Conservation (phyloP, 495 filamentous ascomycete species). For the Melanomma pulvis-pyrius region DNA sequence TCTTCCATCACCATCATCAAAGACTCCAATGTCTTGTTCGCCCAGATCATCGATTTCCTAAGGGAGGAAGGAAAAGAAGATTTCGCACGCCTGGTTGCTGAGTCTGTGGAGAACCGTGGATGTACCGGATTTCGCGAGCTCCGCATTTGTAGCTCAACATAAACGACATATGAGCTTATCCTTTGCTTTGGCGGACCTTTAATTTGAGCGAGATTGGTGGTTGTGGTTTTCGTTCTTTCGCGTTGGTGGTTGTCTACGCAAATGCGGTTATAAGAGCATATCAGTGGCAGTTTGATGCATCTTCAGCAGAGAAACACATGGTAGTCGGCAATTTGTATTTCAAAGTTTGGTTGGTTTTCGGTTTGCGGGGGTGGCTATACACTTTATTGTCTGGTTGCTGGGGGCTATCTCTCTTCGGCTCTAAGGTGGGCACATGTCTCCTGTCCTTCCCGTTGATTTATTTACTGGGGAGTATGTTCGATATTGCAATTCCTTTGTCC, state of each 20-base stretch:
- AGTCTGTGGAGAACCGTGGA: neutral
- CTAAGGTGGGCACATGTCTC: too few species aligned
- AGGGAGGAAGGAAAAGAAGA: neutral
- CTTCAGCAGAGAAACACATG: too few species aligned
- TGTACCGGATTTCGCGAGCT: neutral
- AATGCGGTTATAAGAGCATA: neutral
- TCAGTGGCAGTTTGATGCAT: neutral
- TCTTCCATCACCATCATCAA: neutral
- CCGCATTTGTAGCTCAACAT: too few species aligned
- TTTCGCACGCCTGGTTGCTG: neutral
- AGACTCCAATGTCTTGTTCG: neutral
- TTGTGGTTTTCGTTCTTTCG: neutral
- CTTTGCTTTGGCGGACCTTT: neutral
- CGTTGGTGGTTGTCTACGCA: neutral
- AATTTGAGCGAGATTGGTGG: neutral
- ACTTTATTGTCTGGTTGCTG: too few species aligned
- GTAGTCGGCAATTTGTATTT: too few species aligned
- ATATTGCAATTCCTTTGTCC: too few species aligned
- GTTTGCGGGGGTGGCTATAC: too few species aligned
- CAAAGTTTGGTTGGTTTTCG: too few species aligned
- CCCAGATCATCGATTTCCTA: neutral
- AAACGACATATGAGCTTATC: too few species aligned
- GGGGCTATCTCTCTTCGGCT: too few species aligned
- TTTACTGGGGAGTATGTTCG: too few species aligned
- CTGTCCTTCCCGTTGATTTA: too few species aligned